Evolutionary conservation across 495 filamentous ascomycete species (phyloP), one percentile per base, ranked within the genome.

Genomic region (Cairneyella variabilis): DNA sequence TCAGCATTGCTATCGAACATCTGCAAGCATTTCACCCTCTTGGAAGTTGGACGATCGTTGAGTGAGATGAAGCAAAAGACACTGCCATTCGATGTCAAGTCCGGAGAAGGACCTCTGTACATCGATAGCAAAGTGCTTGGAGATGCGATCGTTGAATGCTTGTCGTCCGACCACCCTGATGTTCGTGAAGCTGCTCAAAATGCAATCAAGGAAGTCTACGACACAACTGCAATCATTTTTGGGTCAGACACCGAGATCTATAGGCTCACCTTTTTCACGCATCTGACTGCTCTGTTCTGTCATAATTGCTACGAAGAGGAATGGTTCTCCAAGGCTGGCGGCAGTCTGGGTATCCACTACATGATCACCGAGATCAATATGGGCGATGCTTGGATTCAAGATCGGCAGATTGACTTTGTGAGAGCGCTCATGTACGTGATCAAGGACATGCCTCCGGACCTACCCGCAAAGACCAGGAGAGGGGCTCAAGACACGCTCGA

Each of bases 261-360:
- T 11, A 80, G 82, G 46, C 72, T 97, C 9, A 78, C 81, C 1
- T 90, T 97, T 68, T 99, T 97, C 69, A 73, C 76, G 54, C 84
- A 90, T 62, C 72, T 97, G 10, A 82, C 84, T 18, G 84, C 82
- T 51, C 79, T 83, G 0, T 96, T 97, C 69, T 90, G 87, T 58
- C 95, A 99, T 66, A 88, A 88, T 56, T 99, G 95, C 64, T 87
- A 96, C 54, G 89, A 91, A 58, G 91, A 97, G 64, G 91, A 97
- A 57, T 99, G 95, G 95, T 97, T 91, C 62, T 88, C 90, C 12
- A 99, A 99, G 63, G 83, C 89, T 17, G 92, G 91, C 52, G 95
- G 95, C 14, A 89, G 87, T 32, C 67, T 92, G 18, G 95, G 95
- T 40, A 96, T 99, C 51, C 83, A 90, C 57, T 76, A 91, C 37